Evolutionary conservation across 495 filamentous ascomycete species (phyloP), one percentile per base, ranked within the genome.

Genomic region (Penicillium samsonianum): DNA sequence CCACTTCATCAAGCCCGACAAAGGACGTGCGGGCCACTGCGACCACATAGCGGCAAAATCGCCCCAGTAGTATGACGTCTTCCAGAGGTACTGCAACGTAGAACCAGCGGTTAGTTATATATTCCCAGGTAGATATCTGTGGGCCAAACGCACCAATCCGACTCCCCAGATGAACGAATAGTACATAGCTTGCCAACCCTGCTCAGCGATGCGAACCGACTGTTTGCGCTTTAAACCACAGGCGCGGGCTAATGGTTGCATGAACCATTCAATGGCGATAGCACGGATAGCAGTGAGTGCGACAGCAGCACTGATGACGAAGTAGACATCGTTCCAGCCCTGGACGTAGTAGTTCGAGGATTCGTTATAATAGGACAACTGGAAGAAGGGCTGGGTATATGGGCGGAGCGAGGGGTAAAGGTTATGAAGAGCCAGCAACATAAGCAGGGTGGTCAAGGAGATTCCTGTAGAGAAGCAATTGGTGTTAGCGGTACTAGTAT

Each of bases 121-220:
- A 12, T 40, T 26, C 37, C 49, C 51, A 30, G 35, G 12, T 16
- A 43, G n/a, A 22, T 7, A n/a, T 26, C 23, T 46, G 61, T 11
- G 35, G 47, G 40, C 40, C 44, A 53, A 38, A 82, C 90, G 51
- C 82, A 97, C 90, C 83, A 93, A 80, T 60, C 94, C 94, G 53
- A 93, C 73, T 4, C 84, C 73, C 87, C 91, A 98, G 69, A 91
- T 91, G 51, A 85, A 74, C 25, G 68, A 69, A 68, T 90, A 89
- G 75, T 97, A 98, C 33, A 92, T 63, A 25, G 90, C 68, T 66
- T 96, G 78, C 90, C 92, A 98, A 49, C 86, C 91, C 75, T 98
- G 94, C 71, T 98, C 94, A 47, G 91, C 89, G 72, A 98, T 90
- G 40, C 95, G 82, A 22, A 89, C 80, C 22, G 86, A 72, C 8